Conservation (phyloP, 2,329 filamentous ascomycete species). For the Pseudogymnoascus sp. region DNA sequence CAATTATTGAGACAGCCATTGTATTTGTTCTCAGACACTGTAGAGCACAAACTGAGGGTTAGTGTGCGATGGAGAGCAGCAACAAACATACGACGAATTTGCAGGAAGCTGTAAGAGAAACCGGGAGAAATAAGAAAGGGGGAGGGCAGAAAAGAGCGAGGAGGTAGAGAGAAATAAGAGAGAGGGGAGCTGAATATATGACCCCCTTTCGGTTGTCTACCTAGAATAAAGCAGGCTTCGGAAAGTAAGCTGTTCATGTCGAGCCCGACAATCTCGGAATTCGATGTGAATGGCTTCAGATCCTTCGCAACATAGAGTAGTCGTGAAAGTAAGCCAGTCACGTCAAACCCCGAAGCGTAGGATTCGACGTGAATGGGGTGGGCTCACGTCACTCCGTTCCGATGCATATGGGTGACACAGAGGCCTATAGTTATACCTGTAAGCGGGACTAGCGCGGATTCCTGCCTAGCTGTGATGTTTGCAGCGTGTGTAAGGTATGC, state of each 20-base stretch:
- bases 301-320: background rate
- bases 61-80: background rate
- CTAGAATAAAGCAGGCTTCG: too few species aligned
- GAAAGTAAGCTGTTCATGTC: background rate
- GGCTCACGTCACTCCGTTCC: background rate
- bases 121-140: background rate
- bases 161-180: background rate
- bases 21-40: too few species aligned
- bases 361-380: background rate
- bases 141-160: background rate
- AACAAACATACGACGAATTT: background rate
- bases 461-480: background rate
- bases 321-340: background rate
- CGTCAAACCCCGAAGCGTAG: background rate
- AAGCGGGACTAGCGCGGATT: background rate
- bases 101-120: background rate
- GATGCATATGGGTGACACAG: background rate
- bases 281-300: background rate
- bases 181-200: background rate
- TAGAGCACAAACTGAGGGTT: background rate
- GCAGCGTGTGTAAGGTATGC: background rate
- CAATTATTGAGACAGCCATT: background rate
- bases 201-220: background rate
- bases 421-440: background rate
- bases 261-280: background rate